Evolutionary conservation across 1,139 yeast genomes (phyloP).

Genomic region (Debaryomycetaceae sp.): DNA sequence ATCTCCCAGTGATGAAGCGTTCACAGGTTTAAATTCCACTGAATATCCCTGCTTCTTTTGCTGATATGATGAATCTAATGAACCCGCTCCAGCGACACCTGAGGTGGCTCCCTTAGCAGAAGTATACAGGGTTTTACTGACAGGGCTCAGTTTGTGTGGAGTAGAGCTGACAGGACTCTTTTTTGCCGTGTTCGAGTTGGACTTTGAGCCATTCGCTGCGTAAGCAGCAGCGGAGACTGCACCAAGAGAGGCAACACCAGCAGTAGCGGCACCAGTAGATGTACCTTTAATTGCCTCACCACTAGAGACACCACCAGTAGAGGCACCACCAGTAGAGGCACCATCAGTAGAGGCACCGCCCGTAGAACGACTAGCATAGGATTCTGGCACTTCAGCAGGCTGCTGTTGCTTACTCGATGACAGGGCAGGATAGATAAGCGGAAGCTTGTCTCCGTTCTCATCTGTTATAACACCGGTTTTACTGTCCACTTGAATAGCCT

Average conservation of each 20-base stretch:
- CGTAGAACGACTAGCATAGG: background rate
- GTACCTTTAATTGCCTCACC: background rate
- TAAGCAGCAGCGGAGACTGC: background rate
- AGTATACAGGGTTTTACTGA: background rate
- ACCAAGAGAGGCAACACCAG: background rate
- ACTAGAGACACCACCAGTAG: background rate
- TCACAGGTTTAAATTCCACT: background rate
- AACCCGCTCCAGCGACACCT: background rate
- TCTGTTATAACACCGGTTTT: slow-evolving; percentile 29
- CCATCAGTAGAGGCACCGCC: background rate
- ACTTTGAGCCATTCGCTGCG: background rate
- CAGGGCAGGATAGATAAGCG: background rate
- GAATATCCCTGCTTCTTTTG: background rate
- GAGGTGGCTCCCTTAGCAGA: background rate
- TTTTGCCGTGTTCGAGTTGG: background rate
- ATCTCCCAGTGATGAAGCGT: background rate
- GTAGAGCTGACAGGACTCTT: no score
- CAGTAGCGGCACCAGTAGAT: background rate
- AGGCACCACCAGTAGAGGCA: background rate
- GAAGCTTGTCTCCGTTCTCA: slow-evolving; percentile 20
- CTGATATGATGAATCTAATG: background rate
- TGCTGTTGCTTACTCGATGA: background rate
- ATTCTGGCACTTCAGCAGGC: background rate
- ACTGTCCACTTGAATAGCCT: slow-evolving; percentile 30
- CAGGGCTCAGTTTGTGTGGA: background rate